A percentile compares a stretch with the other conserved stretches of the same genome.
These are phyloP conservation scores for Diophrys appendiculata DNA, from an alignment of 73 alveolate genomes.

Conservation along the genomic window DNA sequence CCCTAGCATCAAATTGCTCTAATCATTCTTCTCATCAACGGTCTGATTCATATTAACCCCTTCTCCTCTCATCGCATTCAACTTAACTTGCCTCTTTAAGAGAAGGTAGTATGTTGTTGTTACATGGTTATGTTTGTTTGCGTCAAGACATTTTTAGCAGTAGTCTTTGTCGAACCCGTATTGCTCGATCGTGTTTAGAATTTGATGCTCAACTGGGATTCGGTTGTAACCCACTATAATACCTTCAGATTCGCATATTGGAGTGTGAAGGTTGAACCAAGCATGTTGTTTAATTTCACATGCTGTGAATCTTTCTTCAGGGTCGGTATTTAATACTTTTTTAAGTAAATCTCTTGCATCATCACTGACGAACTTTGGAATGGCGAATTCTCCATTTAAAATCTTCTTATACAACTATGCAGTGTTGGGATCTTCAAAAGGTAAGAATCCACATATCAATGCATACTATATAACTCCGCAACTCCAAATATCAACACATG, in stretches of 20 bases:
- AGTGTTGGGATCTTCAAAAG: conserved; percentile 81
- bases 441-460: conserved; percentile 71
- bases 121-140: conserved; percentile 31
- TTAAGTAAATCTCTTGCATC: conserved; percentile 26
- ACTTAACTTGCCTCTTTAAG: conserved; percentile 25
- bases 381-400: conserved; percentile 45
- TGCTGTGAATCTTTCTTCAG: conserved; percentile 13
- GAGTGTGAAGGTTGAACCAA: conserved; percentile 82
- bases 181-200: background rate
- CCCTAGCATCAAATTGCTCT: too few species aligned
- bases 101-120: conserved; percentile 22
- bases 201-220: conserved; percentile 11
- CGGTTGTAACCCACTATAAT: conserved; percentile 7
- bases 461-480: conserved; percentile 64
- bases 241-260: conserved; percentile 30
- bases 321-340: conserved; percentile 17
- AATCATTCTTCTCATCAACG: too few species aligned
- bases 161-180: conserved; percentile 20
- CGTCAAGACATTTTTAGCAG: conserved; percentile 21
- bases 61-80: too few species aligned
- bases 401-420: conserved; percentile 53
- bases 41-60: too few species aligned
- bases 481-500: conserved; percentile 67
- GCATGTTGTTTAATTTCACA: conserved; percentile 64
- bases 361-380: conserved; percentile 50